phyloP scores from a whole-genome alignment of 2,329 filamentous ascomycete genomes.

The Teratosphaeria zuluensis region DNA sequence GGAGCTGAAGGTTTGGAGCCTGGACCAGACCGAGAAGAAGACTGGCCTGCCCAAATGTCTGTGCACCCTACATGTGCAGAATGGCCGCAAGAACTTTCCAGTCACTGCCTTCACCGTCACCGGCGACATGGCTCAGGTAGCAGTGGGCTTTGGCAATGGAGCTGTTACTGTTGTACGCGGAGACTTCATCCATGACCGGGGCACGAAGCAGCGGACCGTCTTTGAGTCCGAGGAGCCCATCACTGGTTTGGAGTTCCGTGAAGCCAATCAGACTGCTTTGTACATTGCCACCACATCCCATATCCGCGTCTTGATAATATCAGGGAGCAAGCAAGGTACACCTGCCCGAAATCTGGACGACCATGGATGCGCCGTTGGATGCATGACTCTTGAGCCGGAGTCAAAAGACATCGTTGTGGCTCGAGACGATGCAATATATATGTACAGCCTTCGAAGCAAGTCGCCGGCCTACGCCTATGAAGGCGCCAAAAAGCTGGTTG shows the following conservation, averaged over 20 bases:
- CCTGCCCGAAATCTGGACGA: constrained; percentile 84
- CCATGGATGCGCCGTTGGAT: constrained; percentile 80
- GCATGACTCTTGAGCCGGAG: constrained; percentile 77
- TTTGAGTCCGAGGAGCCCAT: constrained; percentile 96
- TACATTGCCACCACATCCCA: constrained; percentile 87
- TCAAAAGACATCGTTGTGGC: constrained; percentile 85
- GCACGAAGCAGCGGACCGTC: constrained; percentile 85
- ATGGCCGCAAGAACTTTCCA: constrained; percentile 88
- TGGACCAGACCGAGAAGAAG: constrained; percentile 91
- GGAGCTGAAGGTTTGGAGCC: constrained; percentile 90
- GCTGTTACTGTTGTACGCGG: constrained; percentile 88
- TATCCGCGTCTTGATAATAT: constrained; percentile 77
- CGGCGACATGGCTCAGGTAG: constrained; percentile 82
- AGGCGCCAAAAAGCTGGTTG: constrained; percentile 73
- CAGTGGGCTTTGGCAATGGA: constrained; percentile 91
- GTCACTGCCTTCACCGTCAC: constrained; percentile 83
- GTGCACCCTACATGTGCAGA: constrained; percentile 76
- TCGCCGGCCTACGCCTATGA: constrained; percentile 88
- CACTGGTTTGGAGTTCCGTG: constrained; percentile 74
- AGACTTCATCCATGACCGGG: constrained; percentile 89
- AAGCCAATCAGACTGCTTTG: constrained; percentile 58
- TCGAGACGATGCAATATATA: constrained; percentile 90
- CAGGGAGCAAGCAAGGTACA: constrained; percentile 79
- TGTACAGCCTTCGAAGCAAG: constrained; percentile 75
- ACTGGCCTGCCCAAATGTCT: constrained; percentile 80